Evolutionary conservation across 371 early-diverging fungal species (phyloP).

Genomic region (Catenaria anguillulae): DNA sequence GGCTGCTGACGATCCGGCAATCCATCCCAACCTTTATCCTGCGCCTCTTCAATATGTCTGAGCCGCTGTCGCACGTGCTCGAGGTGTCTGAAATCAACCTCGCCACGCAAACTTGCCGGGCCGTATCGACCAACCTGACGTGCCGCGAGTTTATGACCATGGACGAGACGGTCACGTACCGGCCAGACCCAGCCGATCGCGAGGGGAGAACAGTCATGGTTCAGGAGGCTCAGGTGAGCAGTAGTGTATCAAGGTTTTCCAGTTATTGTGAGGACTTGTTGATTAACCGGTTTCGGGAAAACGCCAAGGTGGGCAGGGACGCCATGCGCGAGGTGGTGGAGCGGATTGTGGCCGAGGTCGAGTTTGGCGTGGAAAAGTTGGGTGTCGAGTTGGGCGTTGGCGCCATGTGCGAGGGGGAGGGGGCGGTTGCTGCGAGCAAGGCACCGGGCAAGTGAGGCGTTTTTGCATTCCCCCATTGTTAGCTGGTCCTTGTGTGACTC

Average conservation of each 20-base stretch:
- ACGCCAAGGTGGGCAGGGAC: conserved; percentile 59
- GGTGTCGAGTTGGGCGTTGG: not conserved
- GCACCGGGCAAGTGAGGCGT: too few species aligned
- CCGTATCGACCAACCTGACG: conserved; percentile 58
- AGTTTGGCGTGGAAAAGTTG: not conserved
- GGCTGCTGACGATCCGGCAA: conserved; percentile 76
- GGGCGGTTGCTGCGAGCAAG: too few species aligned
- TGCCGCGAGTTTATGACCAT: conserved; percentile 58
- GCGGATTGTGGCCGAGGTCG: conserved; percentile 10
- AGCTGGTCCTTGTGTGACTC: too few species aligned
- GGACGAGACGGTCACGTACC: conserved; percentile 69
- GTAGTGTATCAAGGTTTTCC: conserved; percentile 56
- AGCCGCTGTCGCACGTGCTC: conserved; percentile 60
- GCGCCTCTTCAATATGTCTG: conserved; percentile 36
- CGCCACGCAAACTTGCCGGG: conserved; percentile 43
- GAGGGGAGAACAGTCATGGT: conserved; percentile 43
- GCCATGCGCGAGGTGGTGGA: conserved; percentile 59
- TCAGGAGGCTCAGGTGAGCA: conserved; percentile 66
- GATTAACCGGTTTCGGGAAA: conserved; percentile 67
- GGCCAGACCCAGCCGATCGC: conserved; percentile 30
- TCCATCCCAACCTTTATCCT: conserved; percentile 48
- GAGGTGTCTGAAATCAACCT: conserved; percentile 78
- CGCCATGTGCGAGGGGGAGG: too few species aligned
- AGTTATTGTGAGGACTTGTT: conserved; percentile 74
- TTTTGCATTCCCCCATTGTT: too few species aligned